Evolutionary conservation across 192 early-diverging fungal species (phyloP), one percentile per base, ranked within the genome.

Genomic region (Podila horticola): DNA sequence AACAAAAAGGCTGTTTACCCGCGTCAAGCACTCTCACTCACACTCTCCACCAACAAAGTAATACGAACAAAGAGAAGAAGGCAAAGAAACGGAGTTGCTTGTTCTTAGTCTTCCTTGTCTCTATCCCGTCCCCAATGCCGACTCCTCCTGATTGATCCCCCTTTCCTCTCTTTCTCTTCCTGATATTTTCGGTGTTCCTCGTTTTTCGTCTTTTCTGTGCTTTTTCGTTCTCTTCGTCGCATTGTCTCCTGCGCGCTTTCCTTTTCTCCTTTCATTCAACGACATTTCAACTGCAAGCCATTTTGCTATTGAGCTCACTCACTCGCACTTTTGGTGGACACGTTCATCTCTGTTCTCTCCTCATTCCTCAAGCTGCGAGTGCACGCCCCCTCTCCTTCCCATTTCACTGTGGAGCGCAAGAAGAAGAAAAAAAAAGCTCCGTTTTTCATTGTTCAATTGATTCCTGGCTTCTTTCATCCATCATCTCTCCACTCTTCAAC

Each of bases 211-310:
- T 13, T 58, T 36, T 67, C 19, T 50, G 22, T 30, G 13, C 36
- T 66, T 20, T 51, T 29, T n/a, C 29, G 17, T 29, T 36, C 13
- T 52, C 48, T 19, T 28, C 64, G 28, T 29, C 15, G 22, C 45
- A 15, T 65, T 6, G 13, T 66, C n/a, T 55, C 50, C 48, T 67
- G 30, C 17, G 3, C 48, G 1, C 17, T 11, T 36, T 19, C 34
- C 50, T 36, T 55, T 3, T 9, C 66, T 67, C 22, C 33, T 29
- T 66, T 66, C 64, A 30, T 28, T 31, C 49, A 45, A 45, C 41
- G 41, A 45, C 41, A 45, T 45, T 13, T 45, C 41, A 45, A 45
- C 41, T 45, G 41, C 41, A 45, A 45, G 41, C 64, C 49, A 24
- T 65, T 15, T n/a, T 22, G 10, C 64, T 33, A 45, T 13, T 33